Evolutionary conservation across 148 eudicot genomes (phyloP), one percentile per base, ranked within the genome.

Genomic region (Tetragonia tetragonoides): DNA sequence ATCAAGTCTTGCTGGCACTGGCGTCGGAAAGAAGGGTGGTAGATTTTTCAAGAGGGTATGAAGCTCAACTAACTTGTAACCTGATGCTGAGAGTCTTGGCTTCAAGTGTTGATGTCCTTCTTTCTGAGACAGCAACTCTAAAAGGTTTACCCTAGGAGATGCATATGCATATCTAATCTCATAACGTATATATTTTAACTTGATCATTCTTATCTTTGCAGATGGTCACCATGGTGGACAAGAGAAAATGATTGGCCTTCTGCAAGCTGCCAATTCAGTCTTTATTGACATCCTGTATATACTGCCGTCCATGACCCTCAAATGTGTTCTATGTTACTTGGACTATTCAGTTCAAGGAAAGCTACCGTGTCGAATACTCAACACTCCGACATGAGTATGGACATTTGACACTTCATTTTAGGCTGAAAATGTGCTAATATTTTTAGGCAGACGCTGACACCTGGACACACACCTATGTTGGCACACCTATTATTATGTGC

Each of bases 1-100:
- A 18, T 87, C 94, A 75, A 86, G 93, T 82, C 97, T 95, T 77
- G 86, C 79, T 21, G 99, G 90, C 70, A 91, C 94, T 28, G 97
- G 94, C 69, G 77, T 95, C 38, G 90, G 94, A 80, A 91, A 82
- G 84, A 95, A 88, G 83, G 97, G 99, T n/a, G 89, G 94, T 74
- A 83, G 89, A 85, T 87, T 91, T 76, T 91, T 95, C 85, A 90
- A 87, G 88, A 75, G 87, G 87, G 81, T 73, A 53, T 82, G 81
- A 80, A 84, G 87, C 81, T 87, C 73, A 79, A 68, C 69, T 60
- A 79, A 68, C 69, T 60, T 75, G 63, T 74, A 47, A 41, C n/a
- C 39, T 39, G 64, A 73, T 62, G 80, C 75, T 46, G 75, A 66
- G 73, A 72, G 66, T 72, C 76, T 40, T 38, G 71, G 83, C 83